phyloP scores from a whole-genome alignment of 2,329 filamentous ascomycete genomes.

The Dactylellina drechsleri region DNA sequence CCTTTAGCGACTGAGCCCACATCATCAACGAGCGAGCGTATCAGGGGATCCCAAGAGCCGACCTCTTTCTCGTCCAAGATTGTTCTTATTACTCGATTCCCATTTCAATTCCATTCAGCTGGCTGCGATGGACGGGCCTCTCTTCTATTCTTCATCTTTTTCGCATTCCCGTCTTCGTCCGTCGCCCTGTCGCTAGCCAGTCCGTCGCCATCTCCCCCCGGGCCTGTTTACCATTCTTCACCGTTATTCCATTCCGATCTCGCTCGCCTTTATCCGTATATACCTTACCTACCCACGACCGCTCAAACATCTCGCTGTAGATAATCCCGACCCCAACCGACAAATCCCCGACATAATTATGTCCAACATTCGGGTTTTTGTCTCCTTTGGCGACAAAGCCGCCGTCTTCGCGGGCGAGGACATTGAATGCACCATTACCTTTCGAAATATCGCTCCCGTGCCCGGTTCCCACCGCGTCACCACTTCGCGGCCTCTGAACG shows the following conservation, averaged over 20 bases:
- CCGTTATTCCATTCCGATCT: too few species aligned
- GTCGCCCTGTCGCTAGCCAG: neutral
- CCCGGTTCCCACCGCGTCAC: slow-evolving; percentile 59
- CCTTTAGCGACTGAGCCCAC: neutral
- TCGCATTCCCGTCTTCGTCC: neutral
- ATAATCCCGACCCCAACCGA: too few species aligned
- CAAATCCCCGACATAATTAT: slow-evolving; percentile 6
- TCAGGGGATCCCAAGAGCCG: too few species aligned
- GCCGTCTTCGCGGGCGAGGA: slow-evolving; percentile 95
- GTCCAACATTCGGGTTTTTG: slow-evolving; percentile 90
- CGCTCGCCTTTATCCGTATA: too few species aligned
- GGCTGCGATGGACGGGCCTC: too few species aligned
- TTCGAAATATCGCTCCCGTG: slow-evolving; percentile 79
- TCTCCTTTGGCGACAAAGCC: slow-evolving; percentile 89
- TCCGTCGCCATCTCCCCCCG: neutral
- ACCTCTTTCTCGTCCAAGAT: neutral
- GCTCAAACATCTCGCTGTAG: too few species aligned
- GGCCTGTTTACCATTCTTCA: too few species aligned
- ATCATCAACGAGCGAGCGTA: neutral
- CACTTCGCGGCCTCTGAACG: slow-evolving; percentile 55
- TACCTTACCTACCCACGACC: too few species aligned
- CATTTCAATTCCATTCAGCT: neutral
- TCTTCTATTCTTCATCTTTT: too few species aligned
- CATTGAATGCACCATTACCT: slow-evolving; percentile 93
- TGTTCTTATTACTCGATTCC: neutral